phyloP scores from a whole-genome alignment of 179 eudicot species.

The Beta lomatogona region DNA sequence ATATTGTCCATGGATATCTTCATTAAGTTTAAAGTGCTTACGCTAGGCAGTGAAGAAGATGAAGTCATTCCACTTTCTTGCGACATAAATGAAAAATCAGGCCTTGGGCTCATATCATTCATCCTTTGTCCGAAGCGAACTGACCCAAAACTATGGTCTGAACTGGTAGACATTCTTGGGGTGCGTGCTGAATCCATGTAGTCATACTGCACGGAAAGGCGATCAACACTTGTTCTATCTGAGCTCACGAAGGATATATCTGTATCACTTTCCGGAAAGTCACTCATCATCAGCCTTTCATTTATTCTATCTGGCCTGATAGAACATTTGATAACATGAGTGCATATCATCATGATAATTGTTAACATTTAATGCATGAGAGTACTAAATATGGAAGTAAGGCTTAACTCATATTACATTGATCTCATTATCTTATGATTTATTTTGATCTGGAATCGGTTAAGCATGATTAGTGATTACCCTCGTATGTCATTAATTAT shows the following conservation, averaged over 20 bases:
- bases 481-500: not conserved
- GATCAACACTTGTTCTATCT: conserved; percentile 71
- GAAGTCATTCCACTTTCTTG: conserved; percentile 49
- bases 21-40: conserved; percentile 30
- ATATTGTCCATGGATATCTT: not conserved
- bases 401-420: not conserved
- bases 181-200: conserved; percentile 49
- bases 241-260: conserved; percentile 89
- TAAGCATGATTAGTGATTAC: not conserved
- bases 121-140: conserved; percentile 25
- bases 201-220: conserved; percentile 46
- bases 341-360: conserved; percentile 6
- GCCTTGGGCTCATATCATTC: conserved; percentile 23
- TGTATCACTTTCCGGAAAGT: conserved; percentile 54
- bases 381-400: not conserved
- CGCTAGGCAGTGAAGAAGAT: conserved; percentile 36
- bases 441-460: conserved; percentile 6
- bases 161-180: conserved; percentile 52
- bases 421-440: not conserved
- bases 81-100: conserved; percentile 39
- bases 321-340: conserved; percentile 23
- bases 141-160: conserved; percentile 64
- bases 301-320: conserved; percentile 40
- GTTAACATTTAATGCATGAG: not conserved
- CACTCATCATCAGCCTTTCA: conserved; percentile 52